These are phyloP conservation scores for Eucalyptus curtisii DNA, from an alignment of 345 rosid genomes.

Conservation along the genomic window DNA sequence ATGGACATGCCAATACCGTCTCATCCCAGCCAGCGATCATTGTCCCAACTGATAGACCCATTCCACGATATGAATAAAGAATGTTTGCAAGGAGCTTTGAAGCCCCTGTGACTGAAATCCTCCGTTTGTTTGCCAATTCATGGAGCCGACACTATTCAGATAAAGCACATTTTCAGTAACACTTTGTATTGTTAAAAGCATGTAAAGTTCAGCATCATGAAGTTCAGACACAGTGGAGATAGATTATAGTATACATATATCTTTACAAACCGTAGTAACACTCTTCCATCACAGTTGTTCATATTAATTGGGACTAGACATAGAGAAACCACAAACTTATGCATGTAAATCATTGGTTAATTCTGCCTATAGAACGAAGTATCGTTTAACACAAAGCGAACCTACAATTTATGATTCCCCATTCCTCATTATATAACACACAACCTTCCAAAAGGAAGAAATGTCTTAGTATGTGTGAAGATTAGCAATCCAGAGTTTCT, in stretches of 20 bases:
- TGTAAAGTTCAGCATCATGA: neutral
- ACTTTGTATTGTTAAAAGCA: neutral
- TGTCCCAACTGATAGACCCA: conserved; percentile 97
- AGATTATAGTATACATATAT: neutral
- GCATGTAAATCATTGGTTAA: neutral
- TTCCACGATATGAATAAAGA: conserved; percentile 92
- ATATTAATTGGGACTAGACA: neutral
- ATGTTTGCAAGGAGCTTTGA: conserved; percentile 98
- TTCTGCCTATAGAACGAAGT: neutral
- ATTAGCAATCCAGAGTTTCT: neutral
- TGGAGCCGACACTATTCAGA: conserved; percentile 82
- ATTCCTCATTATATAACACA: neutral
- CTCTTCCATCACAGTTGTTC: neutral
- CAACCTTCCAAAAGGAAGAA: neutral
- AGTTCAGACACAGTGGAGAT: neutral
- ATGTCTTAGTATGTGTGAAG: neutral
- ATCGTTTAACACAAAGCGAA: neutral
- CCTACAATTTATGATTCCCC: neutral
- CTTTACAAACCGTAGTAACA: neutral
- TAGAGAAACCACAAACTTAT: neutral
- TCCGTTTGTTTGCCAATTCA: conserved; percentile 94
- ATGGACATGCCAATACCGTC: conserved; percentile 27
- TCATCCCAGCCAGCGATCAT: conserved; percentile 99
- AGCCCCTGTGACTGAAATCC: conserved; percentile 97
- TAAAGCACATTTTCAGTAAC: neutral